Evolutionary conservation across 2,329 filamentous ascomycete species (phyloP).

Genomic region (Pseudonectria buxi): DNA sequence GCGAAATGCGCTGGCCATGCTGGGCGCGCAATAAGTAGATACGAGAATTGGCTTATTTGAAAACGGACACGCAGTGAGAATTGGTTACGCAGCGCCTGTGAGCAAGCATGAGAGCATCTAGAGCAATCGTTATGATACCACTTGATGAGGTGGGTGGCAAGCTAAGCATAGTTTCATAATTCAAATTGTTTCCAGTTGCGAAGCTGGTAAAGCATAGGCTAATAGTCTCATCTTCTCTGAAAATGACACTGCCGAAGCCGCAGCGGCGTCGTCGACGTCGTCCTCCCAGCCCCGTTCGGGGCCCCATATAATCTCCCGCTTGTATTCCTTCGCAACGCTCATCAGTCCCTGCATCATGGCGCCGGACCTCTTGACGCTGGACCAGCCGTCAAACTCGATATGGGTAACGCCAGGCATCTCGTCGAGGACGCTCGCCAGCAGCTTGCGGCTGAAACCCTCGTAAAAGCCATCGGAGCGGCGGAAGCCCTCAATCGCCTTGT

Average conservation of each 20-base stretch:
- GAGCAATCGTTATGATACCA: neutral
- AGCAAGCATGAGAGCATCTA: neutral
- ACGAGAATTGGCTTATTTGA: too few relatives aligned
- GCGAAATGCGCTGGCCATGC: slow-evolving; percentile 60
- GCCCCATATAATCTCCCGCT: slow-evolving; percentile 58
- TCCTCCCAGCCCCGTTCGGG: slow-evolving; percentile 60
- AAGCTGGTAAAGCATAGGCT: too few relatives aligned
- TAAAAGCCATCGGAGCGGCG: slow-evolving; percentile 61
- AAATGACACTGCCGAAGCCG: neutral
- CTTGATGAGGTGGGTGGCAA: too few relatives aligned
- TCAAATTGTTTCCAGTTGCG: too few relatives aligned
- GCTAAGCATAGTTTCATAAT: too few relatives aligned
- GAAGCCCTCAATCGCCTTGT: slow-evolving; percentile 61
- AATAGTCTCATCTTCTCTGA: slow-evolving; percentile 1
- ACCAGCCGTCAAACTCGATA: slow-evolving; percentile 65
- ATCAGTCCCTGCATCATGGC: slow-evolving; percentile 58
- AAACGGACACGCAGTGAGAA: neutral
- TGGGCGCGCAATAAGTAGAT: slow-evolving; percentile 50
- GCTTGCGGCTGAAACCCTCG: slow-evolving; percentile 54
- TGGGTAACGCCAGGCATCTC: slow-evolving; percentile 48
- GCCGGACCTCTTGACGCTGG: slow-evolving; percentile 57
- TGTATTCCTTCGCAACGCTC: slow-evolving; percentile 39
- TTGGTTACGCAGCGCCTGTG: too few relatives aligned
- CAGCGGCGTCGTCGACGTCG: slow-evolving; percentile 31
- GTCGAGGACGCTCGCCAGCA: slow-evolving; percentile 51